phyloP scores from a whole-genome alignment of 257 asterid species.

The Vinca minor region DNA sequence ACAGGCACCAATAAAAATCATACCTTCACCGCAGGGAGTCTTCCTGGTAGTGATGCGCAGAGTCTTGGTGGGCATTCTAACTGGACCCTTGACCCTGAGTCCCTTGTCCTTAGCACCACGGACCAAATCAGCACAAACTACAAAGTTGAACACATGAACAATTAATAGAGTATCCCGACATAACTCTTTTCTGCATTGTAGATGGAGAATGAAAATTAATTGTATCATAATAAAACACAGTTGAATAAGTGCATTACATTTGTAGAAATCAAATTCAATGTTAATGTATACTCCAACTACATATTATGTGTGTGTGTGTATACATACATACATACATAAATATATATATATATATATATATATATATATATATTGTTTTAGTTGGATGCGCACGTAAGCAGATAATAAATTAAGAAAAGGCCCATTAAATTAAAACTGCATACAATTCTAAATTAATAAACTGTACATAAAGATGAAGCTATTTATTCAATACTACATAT shows the following conservation, averaged over 20 bases:
- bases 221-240: not conserved
- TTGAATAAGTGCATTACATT: not conserved
- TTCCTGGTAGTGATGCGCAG: slow-evolving; percentile 67
- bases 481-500: too few species aligned
- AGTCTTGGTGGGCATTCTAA: slow-evolving; percentile 77
- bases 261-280: not conserved
- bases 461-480: too few species aligned
- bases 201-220: not conserved
- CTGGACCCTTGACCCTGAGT: slow-evolving; percentile 77
- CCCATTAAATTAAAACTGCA: too few species aligned
- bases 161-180: not conserved
- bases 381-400: too few species aligned
- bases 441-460: too few species aligned
- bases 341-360: too few species aligned
- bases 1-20: not conserved
- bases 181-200: not conserved
- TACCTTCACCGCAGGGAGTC: slow-evolving; percentile 88
- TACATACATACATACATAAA: too few species aligned
- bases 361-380: too few species aligned
- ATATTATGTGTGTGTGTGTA: too few species aligned
- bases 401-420: too few species aligned
- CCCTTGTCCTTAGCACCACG: slow-evolving; percentile 80
- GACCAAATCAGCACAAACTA: slow-evolving; percentile 70
- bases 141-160: not conserved
- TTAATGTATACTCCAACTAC: too few species aligned